Evolutionary conservation across 306 rosid species (phyloP).

Genomic region (Prunus mume): DNA sequence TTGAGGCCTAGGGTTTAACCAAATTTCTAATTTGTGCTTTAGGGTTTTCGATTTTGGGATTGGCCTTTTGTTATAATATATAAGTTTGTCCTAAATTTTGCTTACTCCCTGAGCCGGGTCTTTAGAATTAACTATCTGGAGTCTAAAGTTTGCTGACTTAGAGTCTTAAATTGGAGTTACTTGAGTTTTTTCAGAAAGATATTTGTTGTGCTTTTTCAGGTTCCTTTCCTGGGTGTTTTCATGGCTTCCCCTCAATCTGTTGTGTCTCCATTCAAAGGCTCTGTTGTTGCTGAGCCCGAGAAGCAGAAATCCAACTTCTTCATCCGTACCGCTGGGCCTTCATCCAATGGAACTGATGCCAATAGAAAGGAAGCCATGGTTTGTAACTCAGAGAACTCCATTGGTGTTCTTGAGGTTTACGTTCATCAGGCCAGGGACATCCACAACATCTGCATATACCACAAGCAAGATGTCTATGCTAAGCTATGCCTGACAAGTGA

Average conservation of each 20-base stretch:
- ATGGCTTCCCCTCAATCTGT: conserved; percentile 97
- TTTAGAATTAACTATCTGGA: neutral
- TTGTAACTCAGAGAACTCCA: conserved; percentile 34
- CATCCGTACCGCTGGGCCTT: conserved; percentile 14
- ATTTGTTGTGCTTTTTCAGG: conserved; percentile 36
- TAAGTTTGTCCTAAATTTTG: neutral
- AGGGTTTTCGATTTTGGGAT: neutral
- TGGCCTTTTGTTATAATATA: neutral
- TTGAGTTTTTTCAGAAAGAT: conserved; percentile 17
- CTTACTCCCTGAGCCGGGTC: conserved; percentile 2
- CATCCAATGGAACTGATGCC: conserved; percentile 47
- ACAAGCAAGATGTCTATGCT: conserved; percentile 98
- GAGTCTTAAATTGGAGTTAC: conserved; percentile 11
- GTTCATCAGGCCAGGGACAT: conserved; percentile 88
- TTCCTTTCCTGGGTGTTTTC: conserved; percentile 24
- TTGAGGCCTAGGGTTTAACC: neutral
- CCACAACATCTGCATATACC: conserved; percentile 94
- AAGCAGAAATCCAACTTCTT: conserved; percentile 35
- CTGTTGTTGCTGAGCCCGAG: conserved; percentile 40
- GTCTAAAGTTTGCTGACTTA: neutral
- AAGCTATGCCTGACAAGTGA: conserved; percentile 65
- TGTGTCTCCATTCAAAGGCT: conserved; percentile 66
- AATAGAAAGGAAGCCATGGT: conserved; percentile 40
- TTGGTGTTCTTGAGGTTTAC: conserved; percentile 69
- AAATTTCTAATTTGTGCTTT: neutral